Percentiles rank a stretch among this genome's conserved stretches.
Evolutionary conservation across 2,329 filamentous ascomycete species (phyloP).

Genomic region (Fusarium coffeatum): DNA sequence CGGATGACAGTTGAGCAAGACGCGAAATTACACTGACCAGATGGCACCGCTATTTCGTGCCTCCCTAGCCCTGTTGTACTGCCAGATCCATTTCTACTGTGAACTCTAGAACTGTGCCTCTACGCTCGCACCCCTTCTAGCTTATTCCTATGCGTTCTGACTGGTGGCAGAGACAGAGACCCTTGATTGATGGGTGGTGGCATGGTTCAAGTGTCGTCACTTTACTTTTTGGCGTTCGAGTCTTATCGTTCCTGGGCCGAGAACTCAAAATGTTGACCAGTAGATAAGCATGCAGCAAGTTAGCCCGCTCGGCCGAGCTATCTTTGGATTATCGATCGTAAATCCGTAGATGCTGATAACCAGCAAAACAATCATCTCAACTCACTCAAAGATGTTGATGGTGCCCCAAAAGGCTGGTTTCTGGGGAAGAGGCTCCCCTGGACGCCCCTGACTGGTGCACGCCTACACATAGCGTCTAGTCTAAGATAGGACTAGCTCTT

Average conservation of each 20-base stretch:
- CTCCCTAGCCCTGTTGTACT: constrained; percentile 6
- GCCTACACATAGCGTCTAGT: constrained; percentile 31
- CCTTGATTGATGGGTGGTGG: constrained; percentile 12
- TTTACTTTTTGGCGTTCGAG: constrained; percentile 20
- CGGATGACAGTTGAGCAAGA: constrained; percentile 34
- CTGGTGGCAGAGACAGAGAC: constrained; percentile 32
- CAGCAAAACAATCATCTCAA: constrained; percentile 37
- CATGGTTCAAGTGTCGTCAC: constrained; percentile 40
- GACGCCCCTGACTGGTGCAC: constrained; percentile 43
- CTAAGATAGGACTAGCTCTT: constrained; percentile 48
- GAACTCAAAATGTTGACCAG: constrained; percentile 27
- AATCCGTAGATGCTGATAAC: constrained; percentile 25
- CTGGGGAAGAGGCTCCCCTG: constrained; percentile 47
- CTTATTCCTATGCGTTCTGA: constrained; percentile 28
- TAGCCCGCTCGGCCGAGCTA: constrained; percentile 46
- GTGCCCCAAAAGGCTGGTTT: constrained; percentile 49
- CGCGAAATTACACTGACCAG: constrained; percentile 42
- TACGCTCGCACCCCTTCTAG: constrained; percentile 17
- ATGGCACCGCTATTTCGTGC: constrained; percentile 12
- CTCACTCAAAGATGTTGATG: constrained; percentile 39
- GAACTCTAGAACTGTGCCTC: background rate
- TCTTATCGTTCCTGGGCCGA: constrained; percentile 34
- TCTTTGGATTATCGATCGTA: constrained; percentile 38
- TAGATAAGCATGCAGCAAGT: constrained; percentile 34
- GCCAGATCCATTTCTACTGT: constrained; percentile 1